Evolutionary conservation across 768 basidiomycete species (phyloP).

Genomic region (Mycena leptocephala): DNA sequence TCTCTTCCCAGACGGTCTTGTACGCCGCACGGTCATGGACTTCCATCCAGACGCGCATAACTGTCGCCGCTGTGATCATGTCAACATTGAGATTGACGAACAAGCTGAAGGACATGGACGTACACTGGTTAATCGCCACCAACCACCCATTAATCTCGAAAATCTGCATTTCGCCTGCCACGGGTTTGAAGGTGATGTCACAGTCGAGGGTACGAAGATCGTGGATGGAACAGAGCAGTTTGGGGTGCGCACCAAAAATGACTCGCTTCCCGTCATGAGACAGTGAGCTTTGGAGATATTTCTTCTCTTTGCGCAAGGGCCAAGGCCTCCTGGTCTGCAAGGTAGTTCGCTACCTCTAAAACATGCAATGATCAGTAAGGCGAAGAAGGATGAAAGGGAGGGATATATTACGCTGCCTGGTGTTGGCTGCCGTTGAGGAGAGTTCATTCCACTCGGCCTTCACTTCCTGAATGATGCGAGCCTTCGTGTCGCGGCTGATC

Average conservation of each 20-base stretch:
- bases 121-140: conserved; percentile 21
- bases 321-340: conserved; percentile 19
- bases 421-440: background rate
- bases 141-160: conserved; percentile 29
- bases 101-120: background rate
- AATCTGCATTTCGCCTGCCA: conserved; percentile 20
- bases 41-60: conserved; percentile 31
- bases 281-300: conserved; percentile 20
- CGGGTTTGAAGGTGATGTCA: conserved; percentile 28
- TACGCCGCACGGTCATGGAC: conserved; percentile 12
- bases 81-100: background rate
- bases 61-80: conserved; percentile 16
- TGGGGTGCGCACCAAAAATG: conserved; percentile 21
- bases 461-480: conserved; percentile 19
- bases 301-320: conserved; percentile 6
- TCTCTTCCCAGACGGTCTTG: conserved; percentile 19
- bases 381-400: background rate
- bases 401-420: conserved; percentile 18
- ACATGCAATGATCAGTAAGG: background rate
- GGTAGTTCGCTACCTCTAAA: conserved; percentile 19
- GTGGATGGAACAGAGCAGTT: conserved; percentile 14
- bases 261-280: conserved; percentile 23
- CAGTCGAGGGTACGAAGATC: conserved; percentile 26
- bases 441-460: conserved; percentile 9
- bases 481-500: conserved; percentile 20